Base-by-base conservation (phyloP, 352 stramenopile genomes). In the Pythium utonaiense region DNA sequence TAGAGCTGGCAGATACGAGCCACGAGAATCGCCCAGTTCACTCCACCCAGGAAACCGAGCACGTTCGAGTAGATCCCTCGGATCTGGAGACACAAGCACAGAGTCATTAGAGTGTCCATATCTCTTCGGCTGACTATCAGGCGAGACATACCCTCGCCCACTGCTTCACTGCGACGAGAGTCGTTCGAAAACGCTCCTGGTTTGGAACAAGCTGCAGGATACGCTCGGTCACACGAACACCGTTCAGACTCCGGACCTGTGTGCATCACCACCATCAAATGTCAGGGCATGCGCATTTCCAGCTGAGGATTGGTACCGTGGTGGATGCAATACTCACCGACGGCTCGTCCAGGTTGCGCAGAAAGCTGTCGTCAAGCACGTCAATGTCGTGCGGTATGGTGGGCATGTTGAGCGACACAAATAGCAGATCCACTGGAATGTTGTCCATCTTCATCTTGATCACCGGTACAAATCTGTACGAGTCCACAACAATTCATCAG, bases 1-100 rank as follows among this genome's bases (percentile, higher is more conserved):
- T 96, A 96, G 17, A 97, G 74, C 67, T 98, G 92, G 65, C 89
- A 99, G 14, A 99, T 89, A 27, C 91, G 91, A 34, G 93, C 96
- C 14, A 98, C 94, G 19, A 99, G 80, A 53, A 99, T 99, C 25
- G 96, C 97, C 82, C 90, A 99, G 73, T 99, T 99, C 2, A 99
- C 91, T 16, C 98, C 98, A 44, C 98, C 97, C 1, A 99, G 72
- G 65, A 99, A 99, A 16, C 97, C 98, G 24, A 99, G 75, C 30
- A 99, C 95, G 76, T 99, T 99, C n/a, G 91, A 98, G 73, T 99
- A 99, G 55, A 99, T 84, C 30, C 98, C 97, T 25, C 97, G 88
- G 38, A 93, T 70, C 76, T 94, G 51, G 17, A 30, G 40, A 7
- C 1, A 41, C n/a, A 24, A 38, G 9, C 12, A n/a, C 40, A 64